Conservation (phyloP, 257 asterid species). For the Nicotiana otophora region DNA sequence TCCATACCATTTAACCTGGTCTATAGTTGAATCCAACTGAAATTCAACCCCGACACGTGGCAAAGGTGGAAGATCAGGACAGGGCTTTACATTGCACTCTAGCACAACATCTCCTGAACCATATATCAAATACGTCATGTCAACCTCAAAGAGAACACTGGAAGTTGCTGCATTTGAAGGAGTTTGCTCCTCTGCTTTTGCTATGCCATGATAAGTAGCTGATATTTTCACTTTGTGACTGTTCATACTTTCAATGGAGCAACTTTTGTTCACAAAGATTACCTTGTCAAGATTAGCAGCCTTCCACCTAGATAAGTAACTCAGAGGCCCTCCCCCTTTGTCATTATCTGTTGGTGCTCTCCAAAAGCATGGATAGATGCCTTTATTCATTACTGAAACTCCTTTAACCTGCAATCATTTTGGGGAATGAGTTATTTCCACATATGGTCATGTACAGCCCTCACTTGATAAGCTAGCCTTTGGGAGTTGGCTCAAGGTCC, state of each 20-base stretch:
- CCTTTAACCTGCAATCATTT: conserved; percentile 50
- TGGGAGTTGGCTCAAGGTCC: neutral
- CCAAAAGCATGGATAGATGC: conserved; percentile 93
- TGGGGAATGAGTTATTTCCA: neutral
- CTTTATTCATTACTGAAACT: conserved; percentile 54
- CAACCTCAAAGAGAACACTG: conserved; percentile 39
- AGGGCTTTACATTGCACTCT: conserved; percentile 67
- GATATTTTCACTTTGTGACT: conserved; percentile 50
- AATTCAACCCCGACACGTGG: conserved; percentile 90
- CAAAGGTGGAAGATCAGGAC: conserved; percentile 73
- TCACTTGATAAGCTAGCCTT: neutral
- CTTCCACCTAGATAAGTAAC: conserved; percentile 78
- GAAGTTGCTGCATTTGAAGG: conserved; percentile 26
- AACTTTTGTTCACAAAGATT: conserved; percentile 43
- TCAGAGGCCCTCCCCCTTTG: conserved; percentile 75
- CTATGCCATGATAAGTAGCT: conserved; percentile 44
- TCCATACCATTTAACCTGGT: conserved; percentile 78
- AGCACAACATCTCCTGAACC: conserved; percentile 83
- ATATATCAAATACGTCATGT: conserved; percentile 48
- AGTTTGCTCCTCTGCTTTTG: conserved; percentile 29
- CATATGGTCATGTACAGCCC: neutral
- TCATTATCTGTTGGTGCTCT: conserved; percentile 97
- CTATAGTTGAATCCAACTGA: conserved; percentile 68
- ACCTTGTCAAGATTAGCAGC: conserved; percentile 54
- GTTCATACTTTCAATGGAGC: conserved; percentile 37